phyloP scores from a whole-genome alignment of 2,329 filamentous ascomycete genomes.

The Diaporthe batatas region DNA sequence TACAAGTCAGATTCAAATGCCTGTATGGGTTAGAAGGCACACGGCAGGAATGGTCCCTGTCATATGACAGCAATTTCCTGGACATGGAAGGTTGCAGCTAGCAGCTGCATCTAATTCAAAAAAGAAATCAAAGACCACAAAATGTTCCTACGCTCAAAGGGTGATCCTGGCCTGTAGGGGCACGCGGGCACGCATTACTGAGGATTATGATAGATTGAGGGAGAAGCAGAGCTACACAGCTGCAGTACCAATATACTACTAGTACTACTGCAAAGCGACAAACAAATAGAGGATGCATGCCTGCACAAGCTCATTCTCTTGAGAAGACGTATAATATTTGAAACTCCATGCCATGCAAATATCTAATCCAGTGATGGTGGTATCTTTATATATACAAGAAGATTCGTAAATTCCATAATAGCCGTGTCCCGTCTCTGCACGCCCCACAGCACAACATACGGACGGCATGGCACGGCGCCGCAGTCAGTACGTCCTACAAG shows the following conservation, averaged over 20 bases:
- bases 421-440: not conserved
- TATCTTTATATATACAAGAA: conserved; percentile 21
- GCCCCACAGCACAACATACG: no score
- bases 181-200: no score
- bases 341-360: conserved; percentile 26
- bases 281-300: not conserved
- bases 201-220: no score
- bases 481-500: not conserved
- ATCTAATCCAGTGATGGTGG: conserved; percentile 32
- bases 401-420: not conserved
- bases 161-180: no score
- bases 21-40: conserved; percentile 10
- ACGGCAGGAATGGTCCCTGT: not conserved
- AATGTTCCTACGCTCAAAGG: not conserved
- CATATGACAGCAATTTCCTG: not conserved
- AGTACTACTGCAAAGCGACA: not conserved
- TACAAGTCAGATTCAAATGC: conserved; percentile 15
- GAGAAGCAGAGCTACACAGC: accelerated
- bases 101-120: conserved; percentile 3
- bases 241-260: not conserved
- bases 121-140: not conserved
- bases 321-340: not conserved
- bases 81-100: not conserved
- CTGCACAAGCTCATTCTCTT: not conserved
- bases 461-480: no score